Evolutionary conservation across 371 early-diverging fungal genomes (phyloP), one percentile per base, ranked within the genome.

Genomic region (Haplosporangium sp.): DNA sequence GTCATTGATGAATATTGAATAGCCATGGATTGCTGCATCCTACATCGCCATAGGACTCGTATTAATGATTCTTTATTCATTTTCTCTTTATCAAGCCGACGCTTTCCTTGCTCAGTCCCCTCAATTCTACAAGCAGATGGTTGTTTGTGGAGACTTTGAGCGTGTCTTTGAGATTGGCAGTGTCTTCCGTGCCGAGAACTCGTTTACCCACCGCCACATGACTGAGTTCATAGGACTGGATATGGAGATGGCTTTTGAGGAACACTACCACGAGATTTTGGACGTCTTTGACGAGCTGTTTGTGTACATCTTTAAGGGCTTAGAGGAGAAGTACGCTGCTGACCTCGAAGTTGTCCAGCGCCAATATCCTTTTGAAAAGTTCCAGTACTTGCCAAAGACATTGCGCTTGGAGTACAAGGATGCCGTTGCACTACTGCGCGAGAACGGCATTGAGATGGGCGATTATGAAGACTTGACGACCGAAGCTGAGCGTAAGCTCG

Each of bases 81-180:
- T 40, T 47, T 55, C 41, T 23, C 12, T 5, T 7, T 11, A 14
- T 51, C 40, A 1, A 90, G 91, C 84, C 40, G 88, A 87, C 40
- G 99, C 99, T 3, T 99, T 83, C 86, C 87, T 99, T 54, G 99
- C 99, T 37, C 99, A 99, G 85, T 98, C 98, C 20, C 99, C 99
- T 56, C 99, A 99, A 89, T 89, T 99, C 60, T 99, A 99, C 90
- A 99, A 99, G 92, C 99, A 99, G 86, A 99, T 99, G 98, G 95
- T 95, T 77, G 95, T 99, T 74, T 95, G 96, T 76, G 93, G 99
- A 59, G 99, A 99, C 82, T 95, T 99, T 75, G 98, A 96, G 67
- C 91, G 94, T 29, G 99, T 99, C 13, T 99, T 93, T 86, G 99
- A 99, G 85, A 98, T 99, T 73, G 99, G 93, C 14, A 99, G 99